Evolutionary conservation across 1,139 yeast genomes (phyloP), one percentile per base, ranked within the genome.

Genomic region (Kodamaea arcana): DNA sequence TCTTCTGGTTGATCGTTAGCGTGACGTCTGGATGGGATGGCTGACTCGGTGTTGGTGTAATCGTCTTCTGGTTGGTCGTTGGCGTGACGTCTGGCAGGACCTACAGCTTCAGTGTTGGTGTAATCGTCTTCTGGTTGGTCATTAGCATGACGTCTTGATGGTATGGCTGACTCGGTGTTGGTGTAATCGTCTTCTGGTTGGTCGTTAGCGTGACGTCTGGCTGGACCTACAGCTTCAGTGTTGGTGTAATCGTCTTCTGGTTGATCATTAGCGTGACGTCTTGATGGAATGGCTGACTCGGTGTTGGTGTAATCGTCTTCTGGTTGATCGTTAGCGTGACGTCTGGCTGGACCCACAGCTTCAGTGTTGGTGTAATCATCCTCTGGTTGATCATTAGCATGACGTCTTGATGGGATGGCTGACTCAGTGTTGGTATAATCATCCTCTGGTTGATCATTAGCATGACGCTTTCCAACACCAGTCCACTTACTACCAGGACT

Each of bases 321-420:
- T 24, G 26, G 26, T 12, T 24, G 26, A 24, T 24, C 26, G 26
- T 24, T 24, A 11, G 26, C 11, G 14, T 12, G 26, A 24, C 26
- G 26, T 6, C 14, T 7, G 26, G 7, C 26, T 10, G 14, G 14
- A 11, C 7, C 26, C 12, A n/a, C 14, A 5, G 7, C 11, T 5
- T 11, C 14, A 7, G 7, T n/a, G 11, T 11, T 24, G 12, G 26
- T 8, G 14, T 10, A 12, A 24, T 10, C 14, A 5, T 8, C 12
- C 26, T 24, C 26, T n/a, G 12, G 14, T 12, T 24, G 26, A 12
- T 24, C 26, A n/a, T 24, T 24, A 6, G 12, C 14, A 8, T 24
- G 5, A 24, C 26, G 26, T 6, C 14, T 7, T 5, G 7, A 7
- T 11, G 14, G 14, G 12, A 24, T 12, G 11, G 12, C 26, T 8